Evolutionary conservation across 768 basidiomycete species (phyloP).

Genomic region (Stropharia rugosoannulata): DNA sequence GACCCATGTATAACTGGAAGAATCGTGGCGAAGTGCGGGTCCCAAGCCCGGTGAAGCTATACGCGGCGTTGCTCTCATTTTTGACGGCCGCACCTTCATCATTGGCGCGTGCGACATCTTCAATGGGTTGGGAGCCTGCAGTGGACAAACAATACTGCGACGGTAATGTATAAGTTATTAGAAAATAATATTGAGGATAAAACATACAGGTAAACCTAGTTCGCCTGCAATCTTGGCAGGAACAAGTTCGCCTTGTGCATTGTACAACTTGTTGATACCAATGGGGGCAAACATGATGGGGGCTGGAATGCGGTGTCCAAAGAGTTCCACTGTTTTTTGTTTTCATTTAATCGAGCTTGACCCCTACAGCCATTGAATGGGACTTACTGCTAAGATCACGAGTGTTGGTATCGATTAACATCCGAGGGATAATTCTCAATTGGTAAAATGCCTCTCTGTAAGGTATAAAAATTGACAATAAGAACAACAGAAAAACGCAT

Average conservation of each 20-base stretch:
- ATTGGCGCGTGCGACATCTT: slow-evolving; percentile 48
- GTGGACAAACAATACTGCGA: slow-evolving; percentile 51
- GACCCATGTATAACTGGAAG: slow-evolving; percentile 57
- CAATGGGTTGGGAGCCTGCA: slow-evolving; percentile 47
- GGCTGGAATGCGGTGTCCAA: slow-evolving; percentile 46
- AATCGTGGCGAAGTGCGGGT: slow-evolving; percentile 41
- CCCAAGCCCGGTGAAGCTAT: slow-evolving; percentile 30
- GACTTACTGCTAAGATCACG: slow-evolving; percentile 44
- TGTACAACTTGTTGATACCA: slow-evolving; percentile 53
- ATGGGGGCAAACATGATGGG: slow-evolving; percentile 58
- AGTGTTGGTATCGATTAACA: slow-evolving; percentile 47
- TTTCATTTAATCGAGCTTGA: background rate
- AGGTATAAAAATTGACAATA: background rate
- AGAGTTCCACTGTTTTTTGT: slow-evolving; percentile 32
- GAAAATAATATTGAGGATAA: background rate
- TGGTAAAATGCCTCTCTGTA: slow-evolving; percentile 48
- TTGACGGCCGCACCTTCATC: slow-evolving; percentile 35
- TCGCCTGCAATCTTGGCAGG: slow-evolving; percentile 43
- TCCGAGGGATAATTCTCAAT: slow-evolving; percentile 55
- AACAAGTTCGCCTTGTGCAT: slow-evolving; percentile 42
- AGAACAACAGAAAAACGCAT: background rate
- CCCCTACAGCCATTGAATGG: background rate
- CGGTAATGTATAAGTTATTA: slow-evolving; percentile 7
- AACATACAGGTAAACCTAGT: slow-evolving; percentile 29
- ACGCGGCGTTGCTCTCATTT: slow-evolving; percentile 34